A percentile compares a stretch with the other conserved stretches of the same genome.
Conservation (phyloP, 139 green algal genomes). For the Ulvella scutata region DNA sequence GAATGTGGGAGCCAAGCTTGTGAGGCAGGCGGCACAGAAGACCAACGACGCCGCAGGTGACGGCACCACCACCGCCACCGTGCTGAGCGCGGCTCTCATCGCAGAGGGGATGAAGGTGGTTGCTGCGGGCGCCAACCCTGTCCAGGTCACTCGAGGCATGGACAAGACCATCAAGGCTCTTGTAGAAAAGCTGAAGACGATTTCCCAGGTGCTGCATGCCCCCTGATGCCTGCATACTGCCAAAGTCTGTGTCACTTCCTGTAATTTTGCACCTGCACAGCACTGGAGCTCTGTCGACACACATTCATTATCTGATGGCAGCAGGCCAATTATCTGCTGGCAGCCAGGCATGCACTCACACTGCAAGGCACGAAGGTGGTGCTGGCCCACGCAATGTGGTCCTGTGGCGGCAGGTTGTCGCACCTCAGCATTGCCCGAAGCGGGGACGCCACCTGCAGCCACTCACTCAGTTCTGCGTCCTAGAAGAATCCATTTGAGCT, state of each 20-base stretch:
- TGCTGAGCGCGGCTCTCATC: constrained; percentile 94
- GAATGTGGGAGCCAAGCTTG: constrained; percentile 97
- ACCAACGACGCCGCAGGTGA: constrained; percentile 98
- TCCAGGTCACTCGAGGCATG: constrained; percentile 91
- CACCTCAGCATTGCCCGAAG: no score
- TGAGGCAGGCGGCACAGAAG: constrained; percentile 76
- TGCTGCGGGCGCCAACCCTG: constrained; percentile 77
- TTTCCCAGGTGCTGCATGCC: background rate
- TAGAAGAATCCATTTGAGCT: constrained; percentile 38
- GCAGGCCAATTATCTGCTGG: background rate
- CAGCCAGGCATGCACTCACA: background rate
- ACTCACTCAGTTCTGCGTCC: no score
- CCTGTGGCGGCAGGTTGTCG: no score
- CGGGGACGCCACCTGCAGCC: no score
- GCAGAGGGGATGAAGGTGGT: constrained; percentile 93
- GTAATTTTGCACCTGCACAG: no score
- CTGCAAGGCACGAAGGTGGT: background rate
- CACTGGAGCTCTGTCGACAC: no score
- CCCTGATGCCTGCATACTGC: background rate
- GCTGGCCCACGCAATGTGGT: background rate
- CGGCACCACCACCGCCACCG: constrained; percentile 95
- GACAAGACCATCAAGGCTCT: constrained; percentile 52
- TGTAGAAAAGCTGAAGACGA: constrained; percentile 30
- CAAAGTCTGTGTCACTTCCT: no score
- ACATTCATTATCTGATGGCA: no score